Evolutionary conservation across 306 rosid species (phyloP), one percentile per base, ranked within the genome.

Genomic region (Trifolium dubium): DNA sequence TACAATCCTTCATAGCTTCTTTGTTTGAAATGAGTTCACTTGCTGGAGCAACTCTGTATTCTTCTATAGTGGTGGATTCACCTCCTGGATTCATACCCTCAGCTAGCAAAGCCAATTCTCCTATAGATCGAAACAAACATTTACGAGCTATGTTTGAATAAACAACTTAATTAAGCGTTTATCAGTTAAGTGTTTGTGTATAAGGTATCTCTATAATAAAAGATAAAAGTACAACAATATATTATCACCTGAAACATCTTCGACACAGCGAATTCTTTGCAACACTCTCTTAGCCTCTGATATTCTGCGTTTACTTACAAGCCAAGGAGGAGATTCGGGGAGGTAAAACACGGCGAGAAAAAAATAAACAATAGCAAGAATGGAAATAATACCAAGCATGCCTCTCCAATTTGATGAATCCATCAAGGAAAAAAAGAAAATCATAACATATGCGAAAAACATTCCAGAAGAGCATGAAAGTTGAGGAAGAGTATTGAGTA

Each of bases 321-420:
- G 97, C 99, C 99, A 95, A 2, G 93, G 84, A 3, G 99, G 99
- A 73, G 98, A 90, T 82, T 95, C 97, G 0, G 99, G 98, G 82
- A 95, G 86, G 81, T 75, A 95, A 69, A 88, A 81, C 30, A 84
- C 44, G 0, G 93, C 80, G 30, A 95, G 29, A 13, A 64, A 34
- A 55, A 95, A 87, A 76, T 87, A 95, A 73, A 78, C 77, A 70
- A 92, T 69, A 71, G 98, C 74, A 64, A 92, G 97, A 78, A 92
- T 19, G 10, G 89, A 86, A 76, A 95, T 73, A 76, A 92, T 77
- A 34, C 93, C 90, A 59, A 95, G 88, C 98, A 95, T 95, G 56
- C 82, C 59, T 74, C 99, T 92, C 99, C 99, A 92, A 31, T 82
- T 92, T 0, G 99, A 92, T 0, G 84, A 56, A 0, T 83, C 80